Conservation (phyloP, 768 basidiomycete species). For the Pulveroboletus frians region DNA sequence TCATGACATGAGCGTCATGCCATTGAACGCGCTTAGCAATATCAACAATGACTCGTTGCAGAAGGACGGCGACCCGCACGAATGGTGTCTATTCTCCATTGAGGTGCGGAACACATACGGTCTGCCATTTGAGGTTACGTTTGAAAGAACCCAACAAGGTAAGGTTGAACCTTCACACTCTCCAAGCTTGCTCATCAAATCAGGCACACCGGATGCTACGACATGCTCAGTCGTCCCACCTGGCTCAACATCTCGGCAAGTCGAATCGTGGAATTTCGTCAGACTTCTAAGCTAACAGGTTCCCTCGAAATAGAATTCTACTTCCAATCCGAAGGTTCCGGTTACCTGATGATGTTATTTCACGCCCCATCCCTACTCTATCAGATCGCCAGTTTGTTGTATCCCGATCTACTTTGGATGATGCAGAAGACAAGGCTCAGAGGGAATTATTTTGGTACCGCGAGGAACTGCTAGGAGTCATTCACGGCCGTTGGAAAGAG, state of each 20-base stretch:
- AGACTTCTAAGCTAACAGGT: slow-evolving; percentile 4
- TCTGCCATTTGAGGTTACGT: slow-evolving; percentile 82
- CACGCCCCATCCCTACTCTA: slow-evolving; percentile 73
- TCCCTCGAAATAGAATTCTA: slow-evolving; percentile 42
- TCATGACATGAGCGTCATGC: slow-evolving; percentile 73
- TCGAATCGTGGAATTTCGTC: background rate
- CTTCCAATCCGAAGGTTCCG: slow-evolving; percentile 69
- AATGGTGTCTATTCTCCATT: slow-evolving; percentile 84
- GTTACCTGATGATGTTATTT: slow-evolving; percentile 52
- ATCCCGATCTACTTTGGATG: slow-evolving; percentile 59
- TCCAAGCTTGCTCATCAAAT: background rate
- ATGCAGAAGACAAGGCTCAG: slow-evolving; percentile 55
- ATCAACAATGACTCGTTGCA: slow-evolving; percentile 28
- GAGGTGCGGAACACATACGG: slow-evolving; percentile 93
- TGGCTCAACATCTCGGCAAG: slow-evolving; percentile 78
- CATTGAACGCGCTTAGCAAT: slow-evolving; percentile 38
- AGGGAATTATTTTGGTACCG: slow-evolving; percentile 94
- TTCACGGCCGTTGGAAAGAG: slow-evolving; percentile 82
- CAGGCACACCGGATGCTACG: slow-evolving; percentile 39
- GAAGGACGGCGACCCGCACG: slow-evolving; percentile 44
- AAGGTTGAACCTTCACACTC: slow-evolving; percentile 6
- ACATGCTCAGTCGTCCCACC: slow-evolving; percentile 70
- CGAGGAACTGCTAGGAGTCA: slow-evolving; percentile 70
- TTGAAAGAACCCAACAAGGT: slow-evolving; percentile 67
- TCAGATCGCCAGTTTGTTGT: slow-evolving; percentile 91